phyloP scores from a whole-genome alignment of 2,329 filamentous ascomycete species.

The Fusarium floridanum region DNA sequence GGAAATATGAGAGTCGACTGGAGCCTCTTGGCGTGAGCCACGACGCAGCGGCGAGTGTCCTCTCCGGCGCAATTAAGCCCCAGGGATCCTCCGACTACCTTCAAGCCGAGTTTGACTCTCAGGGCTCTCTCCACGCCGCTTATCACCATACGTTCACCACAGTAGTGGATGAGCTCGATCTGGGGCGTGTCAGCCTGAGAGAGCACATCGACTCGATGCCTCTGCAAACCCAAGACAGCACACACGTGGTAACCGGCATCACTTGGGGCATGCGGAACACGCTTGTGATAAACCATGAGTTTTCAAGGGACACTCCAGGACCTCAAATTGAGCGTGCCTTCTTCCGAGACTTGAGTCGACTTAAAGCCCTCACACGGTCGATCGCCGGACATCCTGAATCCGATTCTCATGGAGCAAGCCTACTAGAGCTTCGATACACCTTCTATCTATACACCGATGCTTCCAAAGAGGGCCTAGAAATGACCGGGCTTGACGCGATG shows the following conservation, averaged over 20 bases:
- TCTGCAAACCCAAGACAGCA: neutral
- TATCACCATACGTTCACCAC: constrained; percentile 8
- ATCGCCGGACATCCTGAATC: neutral
- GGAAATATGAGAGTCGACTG: neutral
- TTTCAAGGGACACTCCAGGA: neutral
- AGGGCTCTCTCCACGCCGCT: neutral
- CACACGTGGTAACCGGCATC: constrained; percentile 26
- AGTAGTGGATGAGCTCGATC: neutral
- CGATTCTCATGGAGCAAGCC: neutral
- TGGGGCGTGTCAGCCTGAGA: neutral
- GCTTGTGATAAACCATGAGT: constrained; percentile 3
- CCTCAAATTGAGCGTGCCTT: neutral
- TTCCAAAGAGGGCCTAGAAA: constrained; percentile 1
- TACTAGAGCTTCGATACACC: constrained; percentile 11
- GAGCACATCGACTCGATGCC: neutral
- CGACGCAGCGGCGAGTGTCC: constrained; percentile 21
- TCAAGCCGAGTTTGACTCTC: neutral
- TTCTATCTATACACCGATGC: constrained; percentile 31
- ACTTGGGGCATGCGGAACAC: constrained; percentile 30
- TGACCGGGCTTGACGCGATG: neutral
- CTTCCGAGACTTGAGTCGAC: constrained; percentile 1
- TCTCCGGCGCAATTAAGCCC: constrained; percentile 4
- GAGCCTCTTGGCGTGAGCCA: constrained; percentile 4
- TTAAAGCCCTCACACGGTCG: neutral
- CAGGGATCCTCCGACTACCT: constrained; percentile 26